Base-by-base conservation (phyloP, 345 rosid genomes). In the Jatropha curcas region DNA sequence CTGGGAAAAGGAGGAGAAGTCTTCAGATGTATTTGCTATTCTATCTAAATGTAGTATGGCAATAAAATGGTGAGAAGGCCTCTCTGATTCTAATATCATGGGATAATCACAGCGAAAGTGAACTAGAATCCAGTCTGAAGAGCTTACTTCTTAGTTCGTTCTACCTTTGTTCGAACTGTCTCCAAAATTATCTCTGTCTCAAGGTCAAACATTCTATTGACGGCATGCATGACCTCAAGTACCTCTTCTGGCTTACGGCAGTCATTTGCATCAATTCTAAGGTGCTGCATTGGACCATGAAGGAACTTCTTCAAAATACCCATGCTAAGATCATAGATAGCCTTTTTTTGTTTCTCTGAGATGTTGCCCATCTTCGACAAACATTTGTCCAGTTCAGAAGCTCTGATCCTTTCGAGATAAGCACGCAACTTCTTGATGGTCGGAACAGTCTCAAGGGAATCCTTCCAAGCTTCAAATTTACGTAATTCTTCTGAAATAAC, bases 211-310 rank as follows among this genome's bases (percentile, higher is more conserved):
- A 69, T 68, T 63, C 69, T 75, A 20, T 75, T 75, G 28, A 75
- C 45, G 13, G 79, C 79, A 14, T 69, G 73, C 79, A 75, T 69
- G 41, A 9, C 60, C 56, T 69, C 79, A n/a, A 75, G 68, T 41
- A 63, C 43, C 37, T 68, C 73, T 12, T 62, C 69, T 68, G 69
- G 73, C 33, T n/a, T 69, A 24, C 68, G 63, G 30, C 70, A 60
- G 69, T 69, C 73, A 60, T 65, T 75, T 20, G 69, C 57, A 28
- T 75, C 79, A 12, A 60, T 33, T 76, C 79, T 63, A 5, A 76
- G 74, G 65, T 76, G 79, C 70, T 76, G 74, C 74, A 76, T 76
- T 62, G 79, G 79, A 64, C 79, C 74, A 0, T 76, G 79, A 3
- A 76, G 79, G 56, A 70, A 61, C 74, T 70, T 76, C 57, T 76